Conservation (phyloP, 2,329 filamentous ascomycete species). For the Ascochyta viciae-villosae region DNA sequence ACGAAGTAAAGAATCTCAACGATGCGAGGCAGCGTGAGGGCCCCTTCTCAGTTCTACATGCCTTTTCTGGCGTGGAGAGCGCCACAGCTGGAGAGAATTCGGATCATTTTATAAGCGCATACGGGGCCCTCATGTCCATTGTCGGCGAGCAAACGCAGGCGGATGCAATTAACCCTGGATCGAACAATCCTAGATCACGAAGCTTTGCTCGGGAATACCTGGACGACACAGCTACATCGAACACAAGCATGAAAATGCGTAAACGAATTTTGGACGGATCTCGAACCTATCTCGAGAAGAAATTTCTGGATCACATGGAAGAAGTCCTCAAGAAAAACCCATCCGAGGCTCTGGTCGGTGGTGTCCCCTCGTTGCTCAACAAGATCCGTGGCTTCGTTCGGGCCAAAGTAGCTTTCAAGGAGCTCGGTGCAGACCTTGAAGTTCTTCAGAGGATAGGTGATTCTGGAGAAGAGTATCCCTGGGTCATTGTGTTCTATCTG, state of each 20-base stretch:
- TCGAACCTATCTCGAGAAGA: conserved; percentile 78
- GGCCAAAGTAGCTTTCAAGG: conserved; percentile 78
- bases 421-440: conserved; percentile 80
- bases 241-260: conserved; percentile 70
- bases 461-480: conserved; percentile 77
- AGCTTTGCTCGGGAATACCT: conserved; percentile 80
- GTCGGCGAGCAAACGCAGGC: conserved; percentile 69
- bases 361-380: conserved; percentile 84
- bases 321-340: conserved; percentile 80
- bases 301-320: conserved; percentile 81
- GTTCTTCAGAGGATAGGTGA: conserved; percentile 76
- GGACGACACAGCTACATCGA: conserved; percentile 73
- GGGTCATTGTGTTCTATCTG: conserved; percentile 93
- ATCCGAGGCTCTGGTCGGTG: conserved; percentile 86
- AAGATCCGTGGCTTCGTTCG: conserved; percentile 94
- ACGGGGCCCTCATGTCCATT: conserved; percentile 80
- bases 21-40: conserved; percentile 69
- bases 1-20: conserved; percentile 82
- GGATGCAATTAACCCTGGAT: conserved; percentile 61
- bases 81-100: conserved; percentile 75
- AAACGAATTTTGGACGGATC: conserved; percentile 83
- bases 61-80: conserved; percentile 77
- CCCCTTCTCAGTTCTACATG: conserved; percentile 75
- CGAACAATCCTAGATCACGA: conserved; percentile 74
- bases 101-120: conserved; percentile 80